phyloP scores from a whole-genome alignment of 2,329 filamentous ascomycete genomes.

The Lasiodiplodia gonubiensis region DNA sequence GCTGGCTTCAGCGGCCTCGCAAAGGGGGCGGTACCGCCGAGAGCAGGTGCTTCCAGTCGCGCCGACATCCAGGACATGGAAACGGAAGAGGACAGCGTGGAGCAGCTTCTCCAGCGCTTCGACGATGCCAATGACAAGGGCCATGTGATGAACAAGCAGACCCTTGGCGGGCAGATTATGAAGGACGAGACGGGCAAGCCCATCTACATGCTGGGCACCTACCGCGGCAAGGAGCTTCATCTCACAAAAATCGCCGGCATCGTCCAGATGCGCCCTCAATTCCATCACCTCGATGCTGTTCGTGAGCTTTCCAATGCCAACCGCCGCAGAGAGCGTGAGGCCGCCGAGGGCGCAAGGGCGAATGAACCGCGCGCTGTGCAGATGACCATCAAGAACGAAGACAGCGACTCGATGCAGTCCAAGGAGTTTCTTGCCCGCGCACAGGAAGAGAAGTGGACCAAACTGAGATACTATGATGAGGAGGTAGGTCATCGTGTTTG shows the following conservation, averaged over 20 bases:
- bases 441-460: constrained; percentile 82
- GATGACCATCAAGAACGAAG: constrained; percentile 81
- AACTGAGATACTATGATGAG: constrained; percentile 80
- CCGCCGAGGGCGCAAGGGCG: constrained; percentile 49
- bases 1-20: constrained; percentile 45
- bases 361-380: constrained; percentile 77
- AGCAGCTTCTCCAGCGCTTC: constrained; percentile 59
- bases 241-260: constrained; percentile 82
- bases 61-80: constrained; percentile 31
- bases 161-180: constrained; percentile 80
- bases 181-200: constrained; percentile 72
- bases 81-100: constrained; percentile 70
- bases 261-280: constrained; percentile 87
- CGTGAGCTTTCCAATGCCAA: constrained; percentile 70
- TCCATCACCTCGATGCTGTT: constrained; percentile 88
- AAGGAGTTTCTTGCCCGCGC: constrained; percentile 76
- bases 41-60: constrained; percentile 32
- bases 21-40: constrained; percentile 30
- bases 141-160: constrained; percentile 78
- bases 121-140: constrained; percentile 71
- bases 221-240: constrained; percentile 81
- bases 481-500: constrained; percentile 56
- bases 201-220: constrained; percentile 89
- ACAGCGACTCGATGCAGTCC: constrained; percentile 74
- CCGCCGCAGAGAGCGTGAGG: constrained; percentile 52